Conservation (phyloP, 345 rosid species). For the Salix purpurea region DNA sequence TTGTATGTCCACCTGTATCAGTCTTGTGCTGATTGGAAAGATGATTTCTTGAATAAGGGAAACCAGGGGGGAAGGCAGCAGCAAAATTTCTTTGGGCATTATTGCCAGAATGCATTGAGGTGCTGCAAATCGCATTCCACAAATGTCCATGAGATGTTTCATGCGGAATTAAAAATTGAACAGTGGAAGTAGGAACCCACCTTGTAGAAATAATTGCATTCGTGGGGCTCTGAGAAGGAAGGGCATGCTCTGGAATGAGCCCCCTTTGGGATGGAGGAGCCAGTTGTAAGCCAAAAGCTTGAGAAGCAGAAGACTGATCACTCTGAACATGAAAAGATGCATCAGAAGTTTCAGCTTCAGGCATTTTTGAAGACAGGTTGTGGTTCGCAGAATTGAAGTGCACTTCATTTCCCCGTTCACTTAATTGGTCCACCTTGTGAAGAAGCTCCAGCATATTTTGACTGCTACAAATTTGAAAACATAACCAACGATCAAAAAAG, state of each 20-base stretch:
- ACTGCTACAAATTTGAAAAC: constrained; percentile 34
- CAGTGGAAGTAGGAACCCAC: constrained; percentile 2
- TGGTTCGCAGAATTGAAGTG: constrained; percentile 42
- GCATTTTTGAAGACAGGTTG: constrained; percentile 39
- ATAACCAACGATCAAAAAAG: background rate
- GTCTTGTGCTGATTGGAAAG: constrained; percentile 20
- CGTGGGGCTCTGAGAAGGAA: background rate
- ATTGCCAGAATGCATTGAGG: constrained; percentile 11
- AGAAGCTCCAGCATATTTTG: constrained; percentile 90
- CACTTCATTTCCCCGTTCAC: constrained; percentile 40
- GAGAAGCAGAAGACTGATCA: constrained; percentile 54
- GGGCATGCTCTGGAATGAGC: constrained; percentile 3
- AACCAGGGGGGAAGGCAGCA: constrained; percentile 10
- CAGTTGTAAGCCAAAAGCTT: constrained; percentile 51
- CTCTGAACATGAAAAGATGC: constrained; percentile 52
- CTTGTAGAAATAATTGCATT: background rate
- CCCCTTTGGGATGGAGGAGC: constrained; percentile 12
- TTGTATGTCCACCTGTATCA: constrained; percentile 8
- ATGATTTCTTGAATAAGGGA: constrained; percentile 23
- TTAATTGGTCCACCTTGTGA: constrained; percentile 73
- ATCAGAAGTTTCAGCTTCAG: constrained; percentile 48
- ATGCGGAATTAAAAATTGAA: constrained; percentile 3
- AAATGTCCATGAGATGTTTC: constrained; percentile 20
- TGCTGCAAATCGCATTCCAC: constrained; percentile 16
- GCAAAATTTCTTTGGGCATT: constrained; percentile 25